phyloP scores from a whole-genome alignment of 176 grass and related monocot genomes.

The Olyra latifolia region DNA sequence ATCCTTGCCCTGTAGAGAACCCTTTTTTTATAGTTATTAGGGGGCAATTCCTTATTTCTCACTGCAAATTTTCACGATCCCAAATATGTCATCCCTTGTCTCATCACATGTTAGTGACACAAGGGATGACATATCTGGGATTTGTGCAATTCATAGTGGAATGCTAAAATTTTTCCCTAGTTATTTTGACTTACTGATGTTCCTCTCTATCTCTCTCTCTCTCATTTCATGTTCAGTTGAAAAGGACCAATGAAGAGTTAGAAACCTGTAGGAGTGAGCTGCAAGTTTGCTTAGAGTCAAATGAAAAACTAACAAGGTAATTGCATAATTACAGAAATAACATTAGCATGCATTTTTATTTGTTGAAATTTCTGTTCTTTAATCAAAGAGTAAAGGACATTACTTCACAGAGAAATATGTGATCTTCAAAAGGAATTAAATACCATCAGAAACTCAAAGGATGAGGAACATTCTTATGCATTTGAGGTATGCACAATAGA shows the following conservation, averaged over 20 bases:
- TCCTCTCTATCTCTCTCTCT: background rate
- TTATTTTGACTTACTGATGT: slow-evolving; percentile 17
- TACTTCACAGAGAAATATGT: slow-evolving; percentile 63
- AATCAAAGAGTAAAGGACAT: background rate
- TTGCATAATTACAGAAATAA: slow-evolving; percentile 7
- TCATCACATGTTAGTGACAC: no score
- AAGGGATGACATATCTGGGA: no score
- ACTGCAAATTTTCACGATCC: no score
- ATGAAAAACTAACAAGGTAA: slow-evolving; percentile 78
- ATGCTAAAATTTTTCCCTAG: background rate
- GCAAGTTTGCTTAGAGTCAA: slow-evolving; percentile 78
- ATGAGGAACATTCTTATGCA: slow-evolving; percentile 27
- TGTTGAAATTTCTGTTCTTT: slow-evolving; percentile 24
- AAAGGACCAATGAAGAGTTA: slow-evolving; percentile 54
- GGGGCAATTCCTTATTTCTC: no score
- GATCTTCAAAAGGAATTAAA: slow-evolving; percentile 58
- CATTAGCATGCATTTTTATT: background rate
- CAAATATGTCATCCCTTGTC: no score
- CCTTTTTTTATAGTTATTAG: background rate
- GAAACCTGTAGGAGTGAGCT: slow-evolving; percentile 65
- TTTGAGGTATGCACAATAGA: slow-evolving; percentile 35
- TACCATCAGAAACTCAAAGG: slow-evolving; percentile 30
- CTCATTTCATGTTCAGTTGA: slow-evolving; percentile 54
- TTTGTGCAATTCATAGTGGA: no score
- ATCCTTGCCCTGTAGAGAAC: slow-evolving; percentile 11